Base-by-base conservation (phyloP, 176 grass and related monocot genomes). In the Secale cereale region DNA sequence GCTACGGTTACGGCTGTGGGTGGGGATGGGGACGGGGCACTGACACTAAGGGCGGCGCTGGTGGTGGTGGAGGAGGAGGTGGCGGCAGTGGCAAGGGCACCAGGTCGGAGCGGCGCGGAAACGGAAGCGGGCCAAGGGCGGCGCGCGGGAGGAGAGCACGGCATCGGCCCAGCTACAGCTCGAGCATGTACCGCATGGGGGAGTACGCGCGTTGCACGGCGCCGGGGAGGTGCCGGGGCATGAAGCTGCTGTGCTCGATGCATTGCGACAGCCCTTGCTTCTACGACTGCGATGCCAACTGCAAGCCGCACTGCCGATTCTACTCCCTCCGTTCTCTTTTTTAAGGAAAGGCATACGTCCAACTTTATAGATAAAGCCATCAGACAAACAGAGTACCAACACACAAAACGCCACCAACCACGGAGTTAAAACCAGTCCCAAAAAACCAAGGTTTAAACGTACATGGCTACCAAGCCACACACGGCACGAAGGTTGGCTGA, bases 221-320 rank as follows among this genome's bases (percentile, higher is more conserved):
- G 36, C 10, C 66, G 28, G 95, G 92, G 32, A 64, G 79, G 79
- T 98, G 95, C 85, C 43, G 82, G 32, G 95, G 95, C 22, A 86
- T 87, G 92, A 84, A 70, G 71, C 87, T 98, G 80, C 85, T 95
- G 57, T 98, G 92, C 80, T 91, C 91, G 8, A 98, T 98, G 89
- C 95, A 95, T 9, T 95, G 95, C 66, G 79, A 98, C 7, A 92
- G 95, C 0, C 92, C 95, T 4, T 98, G 87, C 83, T 98, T 98
- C 88, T 98, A 98, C 64, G 95, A 95, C 87, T 95, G 95, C 41
- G 85, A 78, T 17, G 87, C 85, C 87, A 98, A 95, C 76, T 95
- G 95, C 91, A 91, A 73, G 80, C 87, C 95, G 27, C 95, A 95
- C 79, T 98, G 95, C 91, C 86, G 89, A 50, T 93, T 93, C 87